Base-by-base conservation (phyloP, 257 asterid species). In the Solanum megistacrolobum region DNA sequence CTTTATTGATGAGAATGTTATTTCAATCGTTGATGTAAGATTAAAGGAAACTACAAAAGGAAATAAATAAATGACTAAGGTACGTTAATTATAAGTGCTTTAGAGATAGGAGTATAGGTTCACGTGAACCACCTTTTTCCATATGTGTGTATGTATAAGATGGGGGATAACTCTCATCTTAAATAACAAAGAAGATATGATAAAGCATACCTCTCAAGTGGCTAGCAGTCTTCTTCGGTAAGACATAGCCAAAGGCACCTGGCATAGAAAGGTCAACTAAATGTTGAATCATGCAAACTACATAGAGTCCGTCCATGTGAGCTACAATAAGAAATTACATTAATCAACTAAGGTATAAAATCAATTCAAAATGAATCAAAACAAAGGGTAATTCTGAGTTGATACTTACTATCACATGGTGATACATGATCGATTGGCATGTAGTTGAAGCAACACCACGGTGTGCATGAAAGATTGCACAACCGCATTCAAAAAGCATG, bases 401-500 rank as follows among this genome's bases (percentile, higher is more conserved):
- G 21, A 41, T 71, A 95, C 92, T 76, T 90, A 96, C 98, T 87
- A 20, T 92, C 73, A 83, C 94, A 92, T 71, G 85, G 85, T 43
- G 8, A 9, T 16, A 62, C 83, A 48, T 92, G 91, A 32, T 66
- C 85, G 89, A 87, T 87, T 2, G 88, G 87, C 39, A 87, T 95
- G 38, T 41, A 94, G 92, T 16, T 88, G 91, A 87, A 96, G 93
- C 83, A 96, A 93, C 2, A 96, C 95, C 31, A 95, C 98, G 0
- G 96, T 93, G 90, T 96, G 94, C 66, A 93, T 89, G 89, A 95
- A 93, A 91, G 98, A 96, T 87, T 95, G 98, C 93, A 96, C 88
- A 69, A 95, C 93, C 3, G 96, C 90, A 89, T 95, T 96, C 65
- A 96, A 90, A 85, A 94, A 96, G 93, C 99, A 96, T n/a, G 99